Evolutionary conservation across 129 eudicot genomes (phyloP).

Genomic region (Tagetes erecta): DNA sequence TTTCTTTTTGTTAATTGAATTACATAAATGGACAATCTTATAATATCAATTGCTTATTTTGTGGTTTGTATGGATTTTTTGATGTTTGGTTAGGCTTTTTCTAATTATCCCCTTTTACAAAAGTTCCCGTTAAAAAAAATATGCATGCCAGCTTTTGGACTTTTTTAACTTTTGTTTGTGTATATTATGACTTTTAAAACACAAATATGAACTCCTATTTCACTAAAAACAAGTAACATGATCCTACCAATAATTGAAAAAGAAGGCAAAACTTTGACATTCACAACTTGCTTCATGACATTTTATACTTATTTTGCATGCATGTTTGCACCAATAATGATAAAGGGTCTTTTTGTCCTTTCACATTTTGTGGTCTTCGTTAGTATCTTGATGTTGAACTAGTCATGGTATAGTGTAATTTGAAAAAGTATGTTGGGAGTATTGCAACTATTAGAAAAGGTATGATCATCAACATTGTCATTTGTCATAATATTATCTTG

Average conservation of each 20-base stretch:
- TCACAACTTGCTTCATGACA: background rate
- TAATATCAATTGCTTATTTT: background rate
- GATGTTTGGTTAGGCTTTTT: no score
- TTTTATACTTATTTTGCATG: background rate
- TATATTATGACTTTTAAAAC: background rate
- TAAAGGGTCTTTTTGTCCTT: slow-evolving; percentile 3
- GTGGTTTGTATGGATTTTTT: no score
- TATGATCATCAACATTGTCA: background rate
- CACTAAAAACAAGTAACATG: background rate
- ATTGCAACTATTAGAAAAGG: background rate
- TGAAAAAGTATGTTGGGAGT: background rate
- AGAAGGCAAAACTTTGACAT: background rate
- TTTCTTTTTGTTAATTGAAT: background rate
- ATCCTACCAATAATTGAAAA: background rate
- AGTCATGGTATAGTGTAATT: background rate
- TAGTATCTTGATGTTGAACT: slow-evolving; percentile 10
- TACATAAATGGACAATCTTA: background rate
- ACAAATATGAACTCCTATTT: background rate
- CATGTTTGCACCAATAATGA: slow-evolving; percentile 1
- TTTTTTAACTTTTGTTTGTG: background rate
- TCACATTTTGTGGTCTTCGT: background rate
- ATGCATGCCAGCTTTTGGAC: background rate
- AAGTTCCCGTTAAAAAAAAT: no score
- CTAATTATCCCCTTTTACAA: no score
- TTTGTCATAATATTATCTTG: background rate